Percentiles rank a stretch among this genome's conserved stretches.
Conservation (phyloP, 371 early-diverging fungal species). For the Capniomyces stellatus region DNA sequence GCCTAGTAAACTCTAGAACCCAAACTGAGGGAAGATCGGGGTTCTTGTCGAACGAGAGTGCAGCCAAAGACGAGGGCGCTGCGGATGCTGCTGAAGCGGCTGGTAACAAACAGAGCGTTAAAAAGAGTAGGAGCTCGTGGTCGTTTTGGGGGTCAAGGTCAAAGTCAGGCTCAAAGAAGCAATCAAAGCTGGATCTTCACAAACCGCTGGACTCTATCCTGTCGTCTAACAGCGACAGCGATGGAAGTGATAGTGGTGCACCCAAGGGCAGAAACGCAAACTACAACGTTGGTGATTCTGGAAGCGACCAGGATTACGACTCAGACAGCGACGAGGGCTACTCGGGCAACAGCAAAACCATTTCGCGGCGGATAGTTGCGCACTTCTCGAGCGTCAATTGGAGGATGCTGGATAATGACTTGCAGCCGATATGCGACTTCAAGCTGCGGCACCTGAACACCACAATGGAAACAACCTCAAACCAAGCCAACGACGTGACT, state of each 20-base stretch:
- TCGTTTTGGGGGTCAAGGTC: background rate
- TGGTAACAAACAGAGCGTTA: background rate
- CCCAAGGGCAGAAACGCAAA: background rate
- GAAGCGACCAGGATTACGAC: background rate
- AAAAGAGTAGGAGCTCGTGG: background rate
- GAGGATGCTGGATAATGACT: conserved; percentile 26
- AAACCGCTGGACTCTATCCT: background rate
- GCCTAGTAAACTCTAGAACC: background rate
- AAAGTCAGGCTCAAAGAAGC: too few species aligned
- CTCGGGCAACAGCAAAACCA: conserved; percentile 2
- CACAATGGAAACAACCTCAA: conserved; percentile 20
- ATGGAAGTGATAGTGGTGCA: too few species aligned
- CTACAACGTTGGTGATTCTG: background rate
- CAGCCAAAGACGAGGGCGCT: background rate
- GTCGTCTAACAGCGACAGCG: background rate
- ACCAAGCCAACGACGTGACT: conserved; percentile 26
- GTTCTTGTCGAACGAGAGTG: background rate
- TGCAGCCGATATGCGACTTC: conserved; percentile 22
- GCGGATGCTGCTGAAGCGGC: background rate
- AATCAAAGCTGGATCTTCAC: too few species aligned
- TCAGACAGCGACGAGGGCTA: background rate
- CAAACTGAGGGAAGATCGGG: background rate
- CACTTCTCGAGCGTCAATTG: conserved; percentile 22
- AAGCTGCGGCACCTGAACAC: conserved; percentile 19
- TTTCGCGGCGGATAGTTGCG: conserved; percentile 19